phyloP scores from a whole-genome alignment of 208 protist species.

The Leishmania amazonensis region DNA sequence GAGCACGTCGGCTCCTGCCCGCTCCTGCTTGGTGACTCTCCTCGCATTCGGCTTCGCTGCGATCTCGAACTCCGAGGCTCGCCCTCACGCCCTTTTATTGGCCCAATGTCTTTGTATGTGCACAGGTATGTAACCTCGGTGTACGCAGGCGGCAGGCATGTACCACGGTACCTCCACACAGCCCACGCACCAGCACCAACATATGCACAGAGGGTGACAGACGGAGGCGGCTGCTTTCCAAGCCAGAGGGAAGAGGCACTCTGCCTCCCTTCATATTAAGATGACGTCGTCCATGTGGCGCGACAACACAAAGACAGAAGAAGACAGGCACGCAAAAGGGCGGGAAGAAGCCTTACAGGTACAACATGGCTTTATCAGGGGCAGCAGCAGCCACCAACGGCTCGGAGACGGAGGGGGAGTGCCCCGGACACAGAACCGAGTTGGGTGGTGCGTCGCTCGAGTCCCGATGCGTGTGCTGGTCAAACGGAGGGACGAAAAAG shows the following conservation, averaged over 20 bases:
- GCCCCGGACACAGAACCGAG: too few species aligned
- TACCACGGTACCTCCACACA: background rate
- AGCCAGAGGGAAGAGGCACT: background rate
- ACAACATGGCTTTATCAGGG: conserved; percentile 8
- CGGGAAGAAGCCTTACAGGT: conserved; percentile 2
- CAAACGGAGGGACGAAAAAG: background rate
- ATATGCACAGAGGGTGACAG: background rate
- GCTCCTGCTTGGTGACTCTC: background rate
- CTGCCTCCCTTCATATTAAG: background rate
- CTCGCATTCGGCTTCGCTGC: background rate
- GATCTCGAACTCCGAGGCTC: background rate
- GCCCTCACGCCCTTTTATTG: background rate
- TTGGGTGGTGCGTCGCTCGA: too few species aligned
- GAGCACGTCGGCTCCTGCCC: background rate
- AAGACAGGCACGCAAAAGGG: conserved; percentile 1
- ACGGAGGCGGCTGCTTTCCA: background rate
- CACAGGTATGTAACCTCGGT: background rate
- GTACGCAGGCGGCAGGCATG: background rate
- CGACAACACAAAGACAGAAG: background rate
- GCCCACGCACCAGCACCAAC: background rate
- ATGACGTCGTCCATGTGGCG: background rate
- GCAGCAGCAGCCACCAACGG: background rate
- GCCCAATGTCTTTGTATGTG: background rate
- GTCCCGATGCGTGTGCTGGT: too few species aligned
- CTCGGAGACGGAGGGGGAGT: conserved; percentile 1